These are phyloP conservation scores for Stachybotrys chlorohalonatus DNA, from an alignment of 2,329 filamentous ascomycete genomes.

Conservation along the genomic window DNA sequence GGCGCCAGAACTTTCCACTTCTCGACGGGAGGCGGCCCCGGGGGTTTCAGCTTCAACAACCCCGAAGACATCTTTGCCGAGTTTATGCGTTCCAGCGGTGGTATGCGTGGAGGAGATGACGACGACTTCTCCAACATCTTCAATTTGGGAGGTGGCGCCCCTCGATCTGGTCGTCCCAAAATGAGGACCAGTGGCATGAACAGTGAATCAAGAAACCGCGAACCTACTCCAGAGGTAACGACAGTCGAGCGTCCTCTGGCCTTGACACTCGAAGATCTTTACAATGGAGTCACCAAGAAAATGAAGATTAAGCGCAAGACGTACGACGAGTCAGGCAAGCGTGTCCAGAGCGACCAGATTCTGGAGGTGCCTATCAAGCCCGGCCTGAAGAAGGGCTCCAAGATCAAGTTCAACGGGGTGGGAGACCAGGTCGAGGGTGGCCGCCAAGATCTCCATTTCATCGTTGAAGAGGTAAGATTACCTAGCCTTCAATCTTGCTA, in stretches of 20 bases:
- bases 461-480: conserved; percentile 75
- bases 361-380: conserved; percentile 93
- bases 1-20: conserved; percentile 55
- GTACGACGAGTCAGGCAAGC: conserved; percentile 78
- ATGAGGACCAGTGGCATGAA: conserved; percentile 31
- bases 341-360: conserved; percentile 79
- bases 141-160: conserved; percentile 33
- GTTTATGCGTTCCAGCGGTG: conserved; percentile 56
- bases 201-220: conserved; percentile 19
- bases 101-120: conserved; percentile 30
- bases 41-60: conserved; percentile 74
- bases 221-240: conserved; percentile 69
- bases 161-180: conserved; percentile 27
- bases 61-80: conserved; percentile 78
- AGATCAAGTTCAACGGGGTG: conserved; percentile 97
- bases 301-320: conserved; percentile 98
- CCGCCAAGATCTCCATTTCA: conserved; percentile 89
- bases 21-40: conserved; percentile 42
- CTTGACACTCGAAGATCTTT: conserved; percentile 81
- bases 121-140: conserved; percentile 48
- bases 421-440: conserved; percentile 96
- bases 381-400: conserved; percentile 90
- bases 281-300: conserved; percentile 82
- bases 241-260: conserved; percentile 80
- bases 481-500: not conserved